phyloP scores from a whole-genome alignment of 352 stramenopile genomes.

The Phytophthora constricta region DNA sequence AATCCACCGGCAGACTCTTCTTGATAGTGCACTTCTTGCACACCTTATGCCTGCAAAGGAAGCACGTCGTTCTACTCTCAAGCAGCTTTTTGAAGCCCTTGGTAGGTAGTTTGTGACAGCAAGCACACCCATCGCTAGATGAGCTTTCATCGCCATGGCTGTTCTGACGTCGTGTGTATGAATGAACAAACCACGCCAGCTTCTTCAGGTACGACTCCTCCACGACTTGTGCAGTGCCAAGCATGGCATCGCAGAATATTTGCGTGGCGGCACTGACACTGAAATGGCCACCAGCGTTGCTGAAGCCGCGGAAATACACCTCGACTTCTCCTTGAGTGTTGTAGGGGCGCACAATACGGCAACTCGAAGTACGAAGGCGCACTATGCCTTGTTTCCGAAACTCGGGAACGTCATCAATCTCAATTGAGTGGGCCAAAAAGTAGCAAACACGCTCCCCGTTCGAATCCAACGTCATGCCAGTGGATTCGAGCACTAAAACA shows the following conservation, averaged over 20 bases:
- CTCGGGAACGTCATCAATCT: conserved; percentile 49
- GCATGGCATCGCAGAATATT: conserved; percentile 46
- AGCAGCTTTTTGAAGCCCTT: conserved; percentile 49
- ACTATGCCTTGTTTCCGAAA: conserved; percentile 40
- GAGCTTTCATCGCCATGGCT: conserved; percentile 13
- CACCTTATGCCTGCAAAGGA: conserved; percentile 43
- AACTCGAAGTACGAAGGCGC: conserved; percentile 47
- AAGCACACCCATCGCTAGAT: conserved; percentile 26
- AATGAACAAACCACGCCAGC: conserved; percentile 62
- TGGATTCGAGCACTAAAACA: conserved; percentile 37
- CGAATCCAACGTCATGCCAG: conserved; percentile 46
- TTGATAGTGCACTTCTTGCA: conserved; percentile 64
- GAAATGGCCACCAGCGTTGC: conserved; percentile 40
- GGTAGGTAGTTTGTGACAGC: conserved; percentile 42
- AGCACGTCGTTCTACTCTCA: conserved; percentile 41
- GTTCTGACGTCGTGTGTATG: conserved; percentile 26
- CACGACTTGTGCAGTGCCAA: conserved; percentile 48
- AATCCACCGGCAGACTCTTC: conserved; percentile 47
- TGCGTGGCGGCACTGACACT: conserved; percentile 23
- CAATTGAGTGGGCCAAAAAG: conserved; percentile 47
- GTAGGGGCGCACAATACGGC: conserved; percentile 48
- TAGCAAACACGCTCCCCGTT: conserved; percentile 45
- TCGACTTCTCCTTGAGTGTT: conserved; percentile 43
- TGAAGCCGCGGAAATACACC: conserved; percentile 56
- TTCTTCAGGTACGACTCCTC: conserved; percentile 75